Conservation (phyloP, 331 rosid species). For the Spiraea crenata region DNA sequence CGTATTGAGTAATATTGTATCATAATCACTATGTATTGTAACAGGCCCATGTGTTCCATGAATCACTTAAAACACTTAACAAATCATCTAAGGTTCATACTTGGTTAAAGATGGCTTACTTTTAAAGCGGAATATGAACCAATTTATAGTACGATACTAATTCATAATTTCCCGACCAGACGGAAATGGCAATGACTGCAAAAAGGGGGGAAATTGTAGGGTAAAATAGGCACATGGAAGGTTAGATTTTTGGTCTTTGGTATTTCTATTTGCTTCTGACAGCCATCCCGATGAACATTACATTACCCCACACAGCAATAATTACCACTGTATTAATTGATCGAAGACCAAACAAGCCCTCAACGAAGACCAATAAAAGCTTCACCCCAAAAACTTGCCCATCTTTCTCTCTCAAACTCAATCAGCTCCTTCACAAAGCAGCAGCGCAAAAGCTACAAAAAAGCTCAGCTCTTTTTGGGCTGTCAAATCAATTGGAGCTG, state of each 20-base stretch:
- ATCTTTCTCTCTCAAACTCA: not conserved
- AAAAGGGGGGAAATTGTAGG: not conserved
- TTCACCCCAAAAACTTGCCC: conserved; percentile 6
- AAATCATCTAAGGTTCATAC: too few relatives aligned
- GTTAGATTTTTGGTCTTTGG: not conserved
- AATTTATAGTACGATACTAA: too few relatives aligned
- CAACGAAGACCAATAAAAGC: conserved; percentile 31
- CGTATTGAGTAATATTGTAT: too few relatives aligned
- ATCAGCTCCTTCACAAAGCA: conserved; percentile 23
- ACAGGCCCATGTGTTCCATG: too few relatives aligned
- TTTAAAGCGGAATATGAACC: too few relatives aligned
- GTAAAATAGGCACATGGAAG: not conserved
- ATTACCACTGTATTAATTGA: conserved; percentile 35
- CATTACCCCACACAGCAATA: conserved; percentile 33
- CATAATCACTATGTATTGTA: too few relatives aligned
- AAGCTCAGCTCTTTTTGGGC: conserved; percentile 2
- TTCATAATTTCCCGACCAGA: not conserved
- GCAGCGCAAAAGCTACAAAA: conserved; percentile 8
- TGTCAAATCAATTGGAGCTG: conserved; percentile 27
- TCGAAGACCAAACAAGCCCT: conserved; percentile 28
- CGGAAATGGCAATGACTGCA: not conserved
- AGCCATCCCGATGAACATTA: conserved; percentile 34
- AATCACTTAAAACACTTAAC: too few relatives aligned
- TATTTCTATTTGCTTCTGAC: conserved; percentile 30
- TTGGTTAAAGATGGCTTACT: too few relatives aligned